Evolutionary conservation across 805 yeast genomes (phyloP), one percentile per base, ranked within the genome.

Genomic region (Sugiyamaella smithiae): DNA sequence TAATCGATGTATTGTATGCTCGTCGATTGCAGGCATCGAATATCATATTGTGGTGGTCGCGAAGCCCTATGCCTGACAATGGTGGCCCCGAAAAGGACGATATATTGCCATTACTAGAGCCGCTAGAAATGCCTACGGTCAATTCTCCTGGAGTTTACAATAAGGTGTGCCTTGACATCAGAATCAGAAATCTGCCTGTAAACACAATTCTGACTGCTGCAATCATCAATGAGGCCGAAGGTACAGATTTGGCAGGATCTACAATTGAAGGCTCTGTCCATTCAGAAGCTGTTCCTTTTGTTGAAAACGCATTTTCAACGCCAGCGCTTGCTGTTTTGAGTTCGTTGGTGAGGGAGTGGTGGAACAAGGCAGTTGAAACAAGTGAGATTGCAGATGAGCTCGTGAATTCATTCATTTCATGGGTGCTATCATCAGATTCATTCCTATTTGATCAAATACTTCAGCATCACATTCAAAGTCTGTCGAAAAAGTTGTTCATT

Each of bases 11-110:
- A 36, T 82, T 82, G 48, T 93, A 88, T 65, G 95, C 98, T 0
- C 74, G 99, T 59, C 74, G 82, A 45, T 73, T 93, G 48, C 71
- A 71, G 16, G 74, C 80, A 41, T 77, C 79, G 42, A 79, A 81
- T 51, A 77, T 86, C 35, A 84, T 91, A 4, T 69, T 95, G 25
- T 93, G 99, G 98, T 93, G 99, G 98, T 86, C 96, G 0, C 78
- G 82, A 2, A 73, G 74, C 14, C 85, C 91, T 0, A 66, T 76
- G 40, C 91, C 97, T 0, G 97, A 88, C 60, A 83, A 79, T 59
- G 97, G 96, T 25, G 96, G 96, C 0, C 61, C 70, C 37, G 90
- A 88, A 63, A 78, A 75, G 57, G 93, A 85, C 58, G 71, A 69
- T 19, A 81, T 80, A 49, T 53, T 70, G 8, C 62, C 70, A 19